Percentiles rank a stretch among this genome's conserved stretches.
These are phyloP conservation scores for Cladosporium sp. DNA, from an alignment of 2,329 filamentous ascomycete genomes.

Conservation along the genomic window DNA sequence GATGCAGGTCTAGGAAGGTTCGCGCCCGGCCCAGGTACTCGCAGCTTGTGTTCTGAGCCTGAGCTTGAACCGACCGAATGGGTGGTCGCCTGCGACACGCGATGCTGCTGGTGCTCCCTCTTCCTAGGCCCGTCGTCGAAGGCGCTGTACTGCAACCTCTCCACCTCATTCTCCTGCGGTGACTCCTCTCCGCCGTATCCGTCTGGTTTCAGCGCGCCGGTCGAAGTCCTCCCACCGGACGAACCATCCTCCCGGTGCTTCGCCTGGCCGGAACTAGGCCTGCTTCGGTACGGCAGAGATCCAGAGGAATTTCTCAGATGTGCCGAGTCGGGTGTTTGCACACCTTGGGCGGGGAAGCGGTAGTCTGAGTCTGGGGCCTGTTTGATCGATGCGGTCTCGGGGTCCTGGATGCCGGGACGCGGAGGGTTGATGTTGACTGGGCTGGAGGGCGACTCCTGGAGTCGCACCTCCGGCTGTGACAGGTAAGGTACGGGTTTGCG, in stretches of 20 bases:
- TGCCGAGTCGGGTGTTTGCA: conserved; percentile 21
- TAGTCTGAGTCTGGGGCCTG: conserved; percentile 9
- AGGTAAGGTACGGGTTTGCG: conserved; percentile 8
- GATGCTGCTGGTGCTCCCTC: conserved; percentile 20
- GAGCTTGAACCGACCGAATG: conserved; percentile 27
- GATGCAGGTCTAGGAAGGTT: conserved; percentile 57
- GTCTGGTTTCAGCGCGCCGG: conserved; percentile 14
- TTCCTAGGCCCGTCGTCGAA: conserved; percentile 34
- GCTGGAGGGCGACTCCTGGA: conserved; percentile 28
- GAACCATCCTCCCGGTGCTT: conserved; percentile 1
- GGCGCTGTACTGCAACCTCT: conserved; percentile 45
- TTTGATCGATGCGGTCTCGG: conserved; percentile 25
- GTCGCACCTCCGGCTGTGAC: conserved; percentile 22
- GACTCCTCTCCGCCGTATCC: conserved; percentile 1
- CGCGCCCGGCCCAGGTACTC: conserved; percentile 43
- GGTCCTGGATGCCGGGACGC: conserved; percentile 21
- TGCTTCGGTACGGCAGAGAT: conserved; percentile 19
- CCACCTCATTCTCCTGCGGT: conserved; percentile 21
- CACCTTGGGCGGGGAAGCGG: conserved; percentile 14
- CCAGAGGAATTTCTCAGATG: conserved; percentile 13
- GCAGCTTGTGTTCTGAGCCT: conserved; percentile 20
- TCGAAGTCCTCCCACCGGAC: conserved; percentile 15
- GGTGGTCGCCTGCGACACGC: conserved; percentile 26
- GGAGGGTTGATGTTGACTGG: conserved; percentile 30
- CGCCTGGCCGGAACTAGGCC: conserved; percentile 14